These are phyloP conservation scores for Fusarium palustre DNA, from an alignment of 2,329 filamentous ascomycete species.

Conservation along the genomic window DNA sequence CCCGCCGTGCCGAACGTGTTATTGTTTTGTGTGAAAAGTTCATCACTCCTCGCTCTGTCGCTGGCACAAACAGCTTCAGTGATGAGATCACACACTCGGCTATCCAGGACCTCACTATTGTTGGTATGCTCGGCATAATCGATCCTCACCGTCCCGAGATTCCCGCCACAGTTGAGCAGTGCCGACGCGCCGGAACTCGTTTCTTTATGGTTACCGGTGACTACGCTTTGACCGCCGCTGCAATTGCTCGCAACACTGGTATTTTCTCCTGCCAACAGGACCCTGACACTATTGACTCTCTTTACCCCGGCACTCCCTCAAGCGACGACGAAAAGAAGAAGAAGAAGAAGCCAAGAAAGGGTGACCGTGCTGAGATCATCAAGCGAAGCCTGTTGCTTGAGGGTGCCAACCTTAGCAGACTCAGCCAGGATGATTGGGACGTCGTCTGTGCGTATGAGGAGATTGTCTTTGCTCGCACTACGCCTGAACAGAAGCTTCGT, in stretches of 20 bases:
- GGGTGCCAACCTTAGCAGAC: conserved; percentile 67
- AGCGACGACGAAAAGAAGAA: conserved; percentile 25
- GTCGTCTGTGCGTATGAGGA: conserved; percentile 63
- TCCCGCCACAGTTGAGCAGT: conserved; percentile 55
- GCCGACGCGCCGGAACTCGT: conserved; percentile 58
- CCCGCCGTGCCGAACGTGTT: conserved; percentile 57
- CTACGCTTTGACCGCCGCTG: conserved; percentile 69
- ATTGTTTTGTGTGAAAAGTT: conserved; percentile 57
- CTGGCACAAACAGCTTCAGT: conserved; percentile 60
- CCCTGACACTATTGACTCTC: conserved; percentile 50
- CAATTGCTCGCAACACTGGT: conserved; percentile 73
- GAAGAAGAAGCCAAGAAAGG: conserved; percentile 22
- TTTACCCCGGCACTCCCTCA: conserved; percentile 22
- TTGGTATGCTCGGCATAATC: conserved; percentile 65
- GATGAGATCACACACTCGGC: conserved; percentile 60
- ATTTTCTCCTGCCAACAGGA: conserved; percentile 67
- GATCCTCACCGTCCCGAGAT: conserved; percentile 61
- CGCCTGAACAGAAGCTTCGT: conserved; percentile 76
- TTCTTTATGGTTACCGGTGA: conserved; percentile 64
- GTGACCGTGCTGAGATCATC: conserved; percentile 18
- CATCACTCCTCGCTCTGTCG: conserved; percentile 42
- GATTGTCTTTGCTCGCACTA: conserved; percentile 76
- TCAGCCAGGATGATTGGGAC: conserved; percentile 63
- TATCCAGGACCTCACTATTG: conserved; percentile 58
- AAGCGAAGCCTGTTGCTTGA: conserved; percentile 55